Evolutionary conservation across 495 filamentous ascomycete species (phyloP), one percentile per base, ranked within the genome.

Genomic region (Hyaloscypha variabilis): DNA sequence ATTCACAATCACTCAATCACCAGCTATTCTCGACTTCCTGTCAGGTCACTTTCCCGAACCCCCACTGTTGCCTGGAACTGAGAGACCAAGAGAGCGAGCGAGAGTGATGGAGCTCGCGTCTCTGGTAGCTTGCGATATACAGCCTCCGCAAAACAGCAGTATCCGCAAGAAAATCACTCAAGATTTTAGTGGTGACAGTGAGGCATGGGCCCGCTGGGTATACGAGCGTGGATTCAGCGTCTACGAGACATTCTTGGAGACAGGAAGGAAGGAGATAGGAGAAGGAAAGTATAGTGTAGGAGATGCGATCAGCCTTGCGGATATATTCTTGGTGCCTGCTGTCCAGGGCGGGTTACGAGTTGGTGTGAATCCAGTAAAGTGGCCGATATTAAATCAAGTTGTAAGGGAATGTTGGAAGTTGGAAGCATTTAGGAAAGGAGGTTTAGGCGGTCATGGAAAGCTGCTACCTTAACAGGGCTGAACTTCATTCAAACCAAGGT

Each of bases 401-500:
- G 50, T 56, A n/a, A 51, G 42, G 3, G 61, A 63, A 25, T 63
- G 61, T 56, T 63, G 51, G 61, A 56, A 26, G 29, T 46, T 63
- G 28, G 61, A 63, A 51, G 61, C 61, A 6, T 63, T 63, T 63
- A 21, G 52, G 30, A 63, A 63, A 29, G 61, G 61, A 23, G 61
- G 61, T 6, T 24, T 63, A 11, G 51, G 61, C 4, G 50, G 61
- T 6, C 61, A 63, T 63, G 61, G 61, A 24, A 56, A 24, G 52
- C 52, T 63, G 14, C 30, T 56, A 39, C 61, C 51, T 21, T 63
- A 51, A 63, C 13, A n/a, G n/a, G n/a, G n/a, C n/a, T n/a, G n/a
- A n/a, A n/a, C n/a, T n/a, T n/a, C n/a, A n/a, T n/a, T n/a, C n/a
- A n/a, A n/a, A n/a, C n/a, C n/a, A n/a, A n/a, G n/a, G n/a, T n/a